Percentiles rank a stretch among this genome's conserved stretches.
Evolutionary conservation across 371 early-diverging fungal genomes (phyloP).

Genomic region (Mycotypha africana): DNA sequence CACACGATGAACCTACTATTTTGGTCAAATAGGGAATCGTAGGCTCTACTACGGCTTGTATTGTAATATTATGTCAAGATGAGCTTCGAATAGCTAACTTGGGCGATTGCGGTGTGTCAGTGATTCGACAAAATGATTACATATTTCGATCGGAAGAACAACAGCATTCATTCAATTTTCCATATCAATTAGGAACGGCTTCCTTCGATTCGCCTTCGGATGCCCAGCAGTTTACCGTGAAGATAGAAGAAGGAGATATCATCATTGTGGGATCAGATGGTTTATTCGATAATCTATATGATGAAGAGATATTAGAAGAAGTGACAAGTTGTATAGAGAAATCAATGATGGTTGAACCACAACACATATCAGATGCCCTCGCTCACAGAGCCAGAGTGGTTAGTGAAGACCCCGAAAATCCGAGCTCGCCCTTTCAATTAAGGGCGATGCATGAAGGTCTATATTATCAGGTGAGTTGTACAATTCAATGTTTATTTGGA

Average conservation of each 20-base stretch:
- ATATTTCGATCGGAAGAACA: constrained; percentile 87
- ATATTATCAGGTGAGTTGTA: constrained; percentile 42
- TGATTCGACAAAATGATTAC: constrained; percentile 77
- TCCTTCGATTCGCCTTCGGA: constrained; percentile 58
- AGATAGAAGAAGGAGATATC: constrained; percentile 70
- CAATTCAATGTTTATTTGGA: background rate
- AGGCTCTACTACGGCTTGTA: constrained; percentile 87
- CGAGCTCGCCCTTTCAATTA: constrained; percentile 78
- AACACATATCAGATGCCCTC: constrained; percentile 66
- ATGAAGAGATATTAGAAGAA: constrained; percentile 67
- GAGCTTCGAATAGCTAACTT: constrained; percentile 87
- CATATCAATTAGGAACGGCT: constrained; percentile 68
- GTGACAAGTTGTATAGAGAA: constrained; percentile 44
- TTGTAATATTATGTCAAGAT: constrained; percentile 80
- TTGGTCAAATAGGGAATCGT: constrained; percentile 47
- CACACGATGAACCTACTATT: too few relatives aligned
- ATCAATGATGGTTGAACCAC: constrained; percentile 56
- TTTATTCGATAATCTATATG: constrained; percentile 76
- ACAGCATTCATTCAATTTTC: constrained; percentile 77
- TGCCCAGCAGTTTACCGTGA: constrained; percentile 67
- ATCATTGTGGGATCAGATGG: constrained; percentile 74
- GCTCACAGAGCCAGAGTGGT: constrained; percentile 67
- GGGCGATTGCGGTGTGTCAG: constrained; percentile 86
- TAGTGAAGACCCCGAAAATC: constrained; percentile 66
- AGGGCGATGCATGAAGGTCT: constrained; percentile 70